Base-by-base conservation (phyloP, 2,329 filamentous ascomycete species). In the Truncatella angustata region DNA sequence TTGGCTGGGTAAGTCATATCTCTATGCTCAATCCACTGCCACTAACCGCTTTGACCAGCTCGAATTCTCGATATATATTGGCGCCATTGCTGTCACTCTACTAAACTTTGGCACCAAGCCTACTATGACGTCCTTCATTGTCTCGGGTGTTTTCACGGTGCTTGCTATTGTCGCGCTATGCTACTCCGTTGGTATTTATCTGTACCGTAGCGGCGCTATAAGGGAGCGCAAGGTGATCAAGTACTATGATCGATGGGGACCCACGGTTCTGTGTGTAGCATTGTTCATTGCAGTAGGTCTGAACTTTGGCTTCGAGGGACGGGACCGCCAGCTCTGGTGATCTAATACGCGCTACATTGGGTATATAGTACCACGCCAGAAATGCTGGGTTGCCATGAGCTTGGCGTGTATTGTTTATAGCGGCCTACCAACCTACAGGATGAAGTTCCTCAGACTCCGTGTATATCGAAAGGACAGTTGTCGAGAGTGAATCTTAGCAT, bases 21-120 rank as follows among this genome's bases (percentile, higher is more conserved):
- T 52, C 16, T 3, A 5, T 7, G 4, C 9, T 14, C 20, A 7
- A 11, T 21, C 3, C 30, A 36, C 21, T 14, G 26, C 20, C 24
- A 20, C 35, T 26, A 54, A 64, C 57, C 53, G 11, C 14, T 3
- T 4, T 34, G 24, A 45, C 24, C 58, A 88, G 88, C 88, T 99
- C 63, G 93, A 99, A 71, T 97, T 96, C 72, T 93, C 89, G 46
- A 96, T 97, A 65, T 92, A 97, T 66, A 86, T 99, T 50, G 91
- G 90, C 61, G 88, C 88, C 24, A 93, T 96, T 61, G 90, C 91
- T 11, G 87, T 88, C 6, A 90, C 90, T 0, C 76, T 96, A 42
- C 81, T 96, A 59, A 92, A 96, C 75, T 91, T 97, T 67, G 84
- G 89, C 61, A 70, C 70, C 10, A 79, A 81, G 58, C 77, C 81